These are phyloP conservation scores for Podila verticillata DNA, from an alignment of 192 early-diverging fungal species.

Conservation along the genomic window DNA sequence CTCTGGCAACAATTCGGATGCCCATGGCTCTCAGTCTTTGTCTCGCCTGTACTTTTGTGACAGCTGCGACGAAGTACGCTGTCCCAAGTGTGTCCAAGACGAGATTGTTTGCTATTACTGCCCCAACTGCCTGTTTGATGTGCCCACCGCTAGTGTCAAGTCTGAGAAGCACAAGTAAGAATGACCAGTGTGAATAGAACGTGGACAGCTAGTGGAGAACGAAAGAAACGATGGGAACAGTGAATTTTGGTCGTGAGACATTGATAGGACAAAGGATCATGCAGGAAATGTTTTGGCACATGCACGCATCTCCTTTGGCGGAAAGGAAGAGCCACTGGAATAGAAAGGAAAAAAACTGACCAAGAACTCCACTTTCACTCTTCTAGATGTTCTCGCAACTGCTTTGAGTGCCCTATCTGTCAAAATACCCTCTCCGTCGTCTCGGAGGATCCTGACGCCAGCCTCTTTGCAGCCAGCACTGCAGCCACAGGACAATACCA, in stretches of 20 bases:
- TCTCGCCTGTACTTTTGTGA: slow-evolving; percentile 90
- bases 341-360: neutral
- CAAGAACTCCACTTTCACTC: neutral
- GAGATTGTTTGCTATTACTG: slow-evolving; percentile 94
- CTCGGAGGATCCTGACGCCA: slow-evolving; percentile 56
- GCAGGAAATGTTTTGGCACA: neutral
- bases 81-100: slow-evolving; percentile 83
- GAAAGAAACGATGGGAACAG: neutral
- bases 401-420: slow-evolving; percentile 93
- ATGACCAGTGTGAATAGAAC: neutral
- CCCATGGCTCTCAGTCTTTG: slow-evolving; percentile 55
- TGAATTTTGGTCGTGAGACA: neutral
- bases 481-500: slow-evolving; percentile 65
- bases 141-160: slow-evolving; percentile 94
- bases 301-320: neutral
- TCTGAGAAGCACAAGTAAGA: slow-evolving; percentile 88
- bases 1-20: slow-evolving; percentile 43
- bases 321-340: neutral
- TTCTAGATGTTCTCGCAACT: slow-evolving; percentile 86
- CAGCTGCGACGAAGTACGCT: slow-evolving; percentile 83
- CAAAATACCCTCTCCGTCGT: slow-evolving; percentile 81
- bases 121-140: slow-evolving; percentile 97
- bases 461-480: slow-evolving; percentile 16
- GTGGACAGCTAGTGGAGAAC: neutral
- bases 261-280: no score